Evolutionary conservation across 2,329 filamentous ascomycete species (phyloP), one percentile per base, ranked within the genome.

Genomic region (Pestalotiopsis sp.): DNA sequence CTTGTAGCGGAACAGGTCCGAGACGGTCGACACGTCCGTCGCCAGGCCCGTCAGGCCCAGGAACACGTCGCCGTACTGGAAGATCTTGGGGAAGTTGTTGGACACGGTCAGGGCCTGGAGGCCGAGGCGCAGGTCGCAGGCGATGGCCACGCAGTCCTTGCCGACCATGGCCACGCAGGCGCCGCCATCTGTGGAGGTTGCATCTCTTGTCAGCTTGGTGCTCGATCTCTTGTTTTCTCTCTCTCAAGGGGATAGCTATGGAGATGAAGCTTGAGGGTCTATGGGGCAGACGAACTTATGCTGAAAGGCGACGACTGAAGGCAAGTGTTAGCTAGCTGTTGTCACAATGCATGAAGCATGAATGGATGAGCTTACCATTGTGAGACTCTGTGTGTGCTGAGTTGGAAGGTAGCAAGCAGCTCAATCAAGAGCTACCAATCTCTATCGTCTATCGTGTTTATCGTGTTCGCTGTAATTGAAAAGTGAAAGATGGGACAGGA

Each of bases 71-170:
- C 94, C 94, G 87, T 97, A 98, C 82, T 92, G 90, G 90, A 98
- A 98, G 87, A 99, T 93, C 87, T 99, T 99, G 85, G 96, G 96
- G 87, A 98, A 98, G 91, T 98, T 96, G 91, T 99, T 99, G 81
- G 94, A 98, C 69, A 99, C 93, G 71, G 96, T 99, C 78, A 99
- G 88, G 78, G 96, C 89, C 85, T 99, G 96, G 79, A 98, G 91
- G 77, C 96, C 96, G 73, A 99, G 93, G 72, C 96, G 95, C 73
- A 99, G 93, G 83, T 99, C 96, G 86, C 96, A 99, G 81, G 96
- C 96, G 80, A 99, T 98, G 83, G 96, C 96, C 70, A 99, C 96
- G 83, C 96, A 99, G 90, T 98, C 94, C 85, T 99, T 98, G 86
- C 96, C 96, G 73, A 97, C 94, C 96, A 98, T 98, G 82, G 95